These are phyloP conservation scores for Podaxis mareebaensis DNA, from an alignment of 768 basidiomycete species.

Conservation along the genomic window DNA sequence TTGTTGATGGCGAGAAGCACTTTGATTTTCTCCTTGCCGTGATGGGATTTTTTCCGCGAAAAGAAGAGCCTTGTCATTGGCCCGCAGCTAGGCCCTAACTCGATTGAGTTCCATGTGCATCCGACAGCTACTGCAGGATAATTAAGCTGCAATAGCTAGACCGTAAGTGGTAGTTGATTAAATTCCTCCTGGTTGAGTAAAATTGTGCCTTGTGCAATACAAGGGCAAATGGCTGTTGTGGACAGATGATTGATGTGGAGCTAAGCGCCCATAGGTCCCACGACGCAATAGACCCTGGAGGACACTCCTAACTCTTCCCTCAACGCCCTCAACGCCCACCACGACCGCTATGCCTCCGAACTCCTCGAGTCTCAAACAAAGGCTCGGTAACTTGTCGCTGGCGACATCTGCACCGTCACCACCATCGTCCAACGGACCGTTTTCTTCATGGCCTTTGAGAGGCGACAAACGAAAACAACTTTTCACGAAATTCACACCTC, in stretches of 20 bases:
- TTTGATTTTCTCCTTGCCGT: not conserved
- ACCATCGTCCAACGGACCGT: constrained; percentile 19
- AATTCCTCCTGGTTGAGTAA: not conserved
- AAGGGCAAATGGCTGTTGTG: not conserved
- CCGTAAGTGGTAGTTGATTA: not conserved
- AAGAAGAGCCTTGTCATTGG: not conserved
- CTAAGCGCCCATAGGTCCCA: constrained; percentile 10
- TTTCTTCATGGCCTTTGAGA: constrained; percentile 11
- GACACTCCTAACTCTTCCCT: not conserved
- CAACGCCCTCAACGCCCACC: not conserved
- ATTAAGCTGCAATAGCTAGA: not conserved
- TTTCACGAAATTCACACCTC: constrained; percentile 42
- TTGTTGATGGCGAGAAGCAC: not conserved
- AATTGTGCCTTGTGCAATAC: not conserved
- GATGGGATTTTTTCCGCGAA: not conserved
- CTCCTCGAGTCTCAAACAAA: constrained; percentile 59
- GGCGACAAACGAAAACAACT: constrained; percentile 26
- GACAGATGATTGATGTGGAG: constrained; percentile 1
- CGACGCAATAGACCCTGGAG: not conserved
- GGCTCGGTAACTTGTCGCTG: constrained; percentile 62
- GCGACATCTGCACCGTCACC: constrained; percentile 51
- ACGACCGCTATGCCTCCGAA: constrained; percentile 21
- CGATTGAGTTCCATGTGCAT: not conserved
- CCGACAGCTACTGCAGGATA: not conserved
- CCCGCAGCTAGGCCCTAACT: not conserved